Percentiles rank a stretch among this genome's conserved stretches.
Conservation (phyloP, 2,329 filamentous ascomycete genomes). For the Ophiostoma populinum region DNA sequence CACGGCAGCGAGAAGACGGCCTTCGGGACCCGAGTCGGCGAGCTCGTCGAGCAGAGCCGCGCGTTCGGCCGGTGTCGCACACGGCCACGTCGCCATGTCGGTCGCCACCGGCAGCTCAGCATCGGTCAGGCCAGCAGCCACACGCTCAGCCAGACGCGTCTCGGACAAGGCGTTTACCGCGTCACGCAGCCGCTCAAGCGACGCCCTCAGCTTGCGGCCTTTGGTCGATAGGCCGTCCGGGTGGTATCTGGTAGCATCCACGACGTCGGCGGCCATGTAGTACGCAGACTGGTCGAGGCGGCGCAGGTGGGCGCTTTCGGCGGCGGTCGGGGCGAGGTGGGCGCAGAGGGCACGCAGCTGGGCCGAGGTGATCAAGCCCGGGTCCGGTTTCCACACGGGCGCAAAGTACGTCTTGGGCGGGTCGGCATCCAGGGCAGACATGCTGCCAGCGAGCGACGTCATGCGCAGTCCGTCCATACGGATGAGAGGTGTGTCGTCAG, state of each 20-base stretch:
- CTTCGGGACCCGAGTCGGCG: constrained; percentile 7
- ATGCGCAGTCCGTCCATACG: constrained; percentile 11
- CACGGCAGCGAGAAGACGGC: constrained; percentile 8
- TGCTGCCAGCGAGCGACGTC: constrained; percentile 10
- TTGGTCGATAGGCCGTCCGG: constrained; percentile 8
- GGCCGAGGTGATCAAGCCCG: constrained; percentile 5
- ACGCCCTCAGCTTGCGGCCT: constrained; percentile 9
- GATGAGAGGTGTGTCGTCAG: constrained; percentile 5
- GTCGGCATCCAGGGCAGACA: constrained; percentile 1
- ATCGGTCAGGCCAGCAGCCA: background rate
- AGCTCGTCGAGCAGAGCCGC: constrained; percentile 3
- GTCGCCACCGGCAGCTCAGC: background rate
- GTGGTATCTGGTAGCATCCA: no score
- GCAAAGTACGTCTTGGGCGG: constrained; percentile 11
- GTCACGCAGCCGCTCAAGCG: constrained; percentile 7
- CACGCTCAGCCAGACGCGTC: background rate
- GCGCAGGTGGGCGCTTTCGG: constrained; percentile 7
- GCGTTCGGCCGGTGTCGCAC: constrained; percentile 5
- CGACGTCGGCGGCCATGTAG: constrained; percentile 10
- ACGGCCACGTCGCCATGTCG: constrained; percentile 9
- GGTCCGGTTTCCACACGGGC: constrained; percentile 9
- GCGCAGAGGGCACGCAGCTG: constrained; percentile 9
- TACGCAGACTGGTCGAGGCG: constrained; percentile 9
- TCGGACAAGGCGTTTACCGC: constrained; percentile 4
- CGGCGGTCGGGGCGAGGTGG: constrained; percentile 6